Percentiles rank a stretch among this genome's conserved stretches.
These are phyloP conservation scores for Crithidia sp. DNA, from an alignment of 208 protist species.

Conservation along the genomic window DNA sequence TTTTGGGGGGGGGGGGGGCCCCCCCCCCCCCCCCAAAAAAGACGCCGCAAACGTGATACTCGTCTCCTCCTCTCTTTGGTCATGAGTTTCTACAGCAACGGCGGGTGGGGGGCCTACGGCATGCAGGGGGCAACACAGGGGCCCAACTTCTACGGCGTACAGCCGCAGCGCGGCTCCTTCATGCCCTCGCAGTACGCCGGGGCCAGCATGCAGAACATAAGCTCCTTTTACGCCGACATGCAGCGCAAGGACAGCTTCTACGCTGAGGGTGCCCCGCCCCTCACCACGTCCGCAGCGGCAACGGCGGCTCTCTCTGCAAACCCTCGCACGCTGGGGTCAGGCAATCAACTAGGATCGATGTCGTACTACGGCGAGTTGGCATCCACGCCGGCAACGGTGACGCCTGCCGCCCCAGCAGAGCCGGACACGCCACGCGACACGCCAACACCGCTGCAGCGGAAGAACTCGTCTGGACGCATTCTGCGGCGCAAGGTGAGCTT, in stretches of 20 bases:
- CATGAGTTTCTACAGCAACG: conserved; percentile 19
- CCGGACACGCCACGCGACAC: neutral
- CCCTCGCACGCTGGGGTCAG: neutral
- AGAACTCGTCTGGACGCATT: conserved; percentile 10
- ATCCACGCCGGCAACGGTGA: neutral
- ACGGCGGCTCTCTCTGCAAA: neutral
- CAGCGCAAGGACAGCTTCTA: conserved; percentile 1
- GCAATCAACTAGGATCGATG: neutral
- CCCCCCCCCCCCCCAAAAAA: too few species aligned
- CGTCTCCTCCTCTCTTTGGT: too few species aligned
- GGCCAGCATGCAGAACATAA: neutral
- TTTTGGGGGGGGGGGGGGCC: too few species aligned
- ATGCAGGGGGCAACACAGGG: conserved; percentile 6
- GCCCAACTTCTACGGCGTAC: conserved; percentile 20
- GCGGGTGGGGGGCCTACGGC: conserved; percentile 10
- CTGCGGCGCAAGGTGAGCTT: conserved; percentile 18
- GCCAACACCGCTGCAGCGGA: conserved; percentile 10
- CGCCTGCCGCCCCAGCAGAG: neutral
- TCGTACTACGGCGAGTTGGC: neutral
- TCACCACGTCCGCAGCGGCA: neutral
- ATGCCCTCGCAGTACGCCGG: neutral
- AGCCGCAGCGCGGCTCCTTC: neutral
- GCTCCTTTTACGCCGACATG: conserved; percentile 2
- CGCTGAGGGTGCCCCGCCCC: neutral
- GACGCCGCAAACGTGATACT: neutral